These are phyloP conservation scores for Hanseniaspora pseudoguilliermondii DNA, from an alignment of 805 yeast species.

Conservation along the genomic window DNA sequence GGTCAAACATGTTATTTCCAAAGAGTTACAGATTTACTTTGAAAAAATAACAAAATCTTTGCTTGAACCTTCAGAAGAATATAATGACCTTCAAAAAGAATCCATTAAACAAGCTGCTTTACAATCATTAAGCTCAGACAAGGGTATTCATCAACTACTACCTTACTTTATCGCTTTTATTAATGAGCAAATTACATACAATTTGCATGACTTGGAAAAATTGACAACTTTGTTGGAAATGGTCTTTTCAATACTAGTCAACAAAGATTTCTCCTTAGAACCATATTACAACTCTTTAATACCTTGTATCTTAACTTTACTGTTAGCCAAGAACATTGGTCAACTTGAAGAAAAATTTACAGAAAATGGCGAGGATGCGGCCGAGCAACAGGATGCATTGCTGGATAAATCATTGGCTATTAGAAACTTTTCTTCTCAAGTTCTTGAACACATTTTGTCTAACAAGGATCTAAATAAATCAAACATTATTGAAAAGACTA, in stretches of 20 bases:
- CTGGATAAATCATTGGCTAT: slow-evolving; percentile 41
- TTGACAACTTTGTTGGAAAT: slow-evolving; percentile 80
- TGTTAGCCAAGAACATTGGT: slow-evolving; percentile 84
- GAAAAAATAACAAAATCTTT: slow-evolving; percentile 79
- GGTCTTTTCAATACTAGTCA: slow-evolving; percentile 68
- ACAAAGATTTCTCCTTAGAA: slow-evolving; percentile 75
- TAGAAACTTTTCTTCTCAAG: slow-evolving; percentile 77
- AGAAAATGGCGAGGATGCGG: slow-evolving; percentile 18
- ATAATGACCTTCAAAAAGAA: slow-evolving; percentile 29
- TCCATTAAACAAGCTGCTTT: slow-evolving; percentile 66
- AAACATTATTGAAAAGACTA: slow-evolving; percentile 74
- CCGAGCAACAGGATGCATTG: slow-evolving; percentile 18
- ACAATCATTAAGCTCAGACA: slow-evolving; percentile 73
- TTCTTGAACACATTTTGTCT: slow-evolving; percentile 54
- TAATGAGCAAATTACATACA: slow-evolving; percentile 87
- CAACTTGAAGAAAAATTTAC: slow-evolving; percentile 24
- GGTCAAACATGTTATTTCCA: slow-evolving; percentile 88
- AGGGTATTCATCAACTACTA: slow-evolving; percentile 90
- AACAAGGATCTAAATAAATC: slow-evolving; percentile 41
- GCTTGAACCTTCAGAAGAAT: slow-evolving; percentile 5
- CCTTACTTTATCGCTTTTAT: slow-evolving; percentile 94
- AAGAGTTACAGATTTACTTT: slow-evolving; percentile 85
- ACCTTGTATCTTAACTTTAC: slow-evolving; percentile 87
- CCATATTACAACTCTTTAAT: slow-evolving; percentile 92
- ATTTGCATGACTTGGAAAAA: slow-evolving; percentile 55